Evolutionary conservation across 257 asterid species (phyloP).

Genomic region (Linaria vulgaris): DNA sequence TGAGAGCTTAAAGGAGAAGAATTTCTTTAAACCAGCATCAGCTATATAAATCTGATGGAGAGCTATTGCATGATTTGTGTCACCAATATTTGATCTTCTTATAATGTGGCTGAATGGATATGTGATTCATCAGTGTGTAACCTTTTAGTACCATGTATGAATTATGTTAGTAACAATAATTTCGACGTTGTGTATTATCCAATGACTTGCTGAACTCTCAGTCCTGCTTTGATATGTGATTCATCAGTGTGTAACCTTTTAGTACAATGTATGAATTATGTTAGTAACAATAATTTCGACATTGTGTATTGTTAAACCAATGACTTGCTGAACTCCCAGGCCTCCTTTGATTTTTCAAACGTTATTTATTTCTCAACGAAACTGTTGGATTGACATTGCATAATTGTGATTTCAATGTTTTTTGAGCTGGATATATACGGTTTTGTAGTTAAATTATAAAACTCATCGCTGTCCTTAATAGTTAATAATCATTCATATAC

Average conservation of each 20-base stretch:
- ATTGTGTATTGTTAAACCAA: background rate
- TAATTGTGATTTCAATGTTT: too few species aligned
- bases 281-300: too few species aligned
- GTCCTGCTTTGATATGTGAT: too few species aligned
- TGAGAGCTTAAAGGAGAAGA: constrained; percentile 68
- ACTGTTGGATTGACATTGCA: too few species aligned
- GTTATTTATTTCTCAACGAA: too few species aligned
- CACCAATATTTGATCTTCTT: background rate
- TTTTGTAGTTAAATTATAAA: too few species aligned
- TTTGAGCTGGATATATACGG: too few species aligned
- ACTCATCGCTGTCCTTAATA: too few species aligned
- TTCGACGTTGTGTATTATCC: background rate
- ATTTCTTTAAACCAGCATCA: constrained; percentile 33
- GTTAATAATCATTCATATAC: too few species aligned
- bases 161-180: background rate
- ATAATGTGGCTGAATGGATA: too few species aligned
- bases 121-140: background rate
- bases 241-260: background rate
- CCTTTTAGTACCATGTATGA: background rate
- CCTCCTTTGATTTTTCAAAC: too few species aligned
- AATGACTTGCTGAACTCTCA: background rate
- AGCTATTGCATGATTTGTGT: background rate
- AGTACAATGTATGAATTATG: background rate
- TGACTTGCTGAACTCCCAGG: background rate
- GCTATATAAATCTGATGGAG: constrained; percentile 26